Evolutionary conservation across 352 stramenopile species (phyloP).

Genomic region (Phytophthora gonapodyides): DNA sequence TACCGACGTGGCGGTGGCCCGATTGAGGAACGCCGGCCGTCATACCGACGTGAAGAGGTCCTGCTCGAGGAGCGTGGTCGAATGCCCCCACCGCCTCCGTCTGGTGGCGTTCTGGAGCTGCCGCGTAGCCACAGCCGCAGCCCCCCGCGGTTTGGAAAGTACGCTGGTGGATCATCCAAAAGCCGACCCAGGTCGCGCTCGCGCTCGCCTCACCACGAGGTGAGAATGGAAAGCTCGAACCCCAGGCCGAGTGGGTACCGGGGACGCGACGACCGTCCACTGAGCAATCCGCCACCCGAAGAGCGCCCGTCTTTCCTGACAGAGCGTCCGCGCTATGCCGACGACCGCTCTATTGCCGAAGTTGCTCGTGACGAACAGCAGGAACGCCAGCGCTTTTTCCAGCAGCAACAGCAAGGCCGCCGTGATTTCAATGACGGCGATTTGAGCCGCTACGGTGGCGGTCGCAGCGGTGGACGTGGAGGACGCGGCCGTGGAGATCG

Average conservation of each 20-base stretch:
- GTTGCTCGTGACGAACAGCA: conserved; percentile 55
- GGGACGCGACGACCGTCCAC: conserved; percentile 29
- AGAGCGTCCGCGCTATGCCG: conserved; percentile 36
- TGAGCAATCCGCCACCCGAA: conserved; percentile 30
- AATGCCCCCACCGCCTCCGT: conserved; percentile 17
- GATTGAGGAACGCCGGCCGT: conserved; percentile 25
- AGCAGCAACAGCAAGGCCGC: conserved; percentile 42
- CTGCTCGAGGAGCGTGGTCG: conserved; percentile 30
- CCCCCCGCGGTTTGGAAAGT: conserved; percentile 35
- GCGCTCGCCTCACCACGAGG: conserved; percentile 30
- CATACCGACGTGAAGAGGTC: conserved; percentile 27
- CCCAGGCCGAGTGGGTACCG: conserved; percentile 25
- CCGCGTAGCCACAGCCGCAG: conserved; percentile 37
- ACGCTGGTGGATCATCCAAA: conserved; percentile 20
- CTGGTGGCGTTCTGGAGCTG: conserved; percentile 24
- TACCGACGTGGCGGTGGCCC: conserved; percentile 26
- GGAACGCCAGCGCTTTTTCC: conserved; percentile 44
- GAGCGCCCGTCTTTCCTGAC: conserved; percentile 24
- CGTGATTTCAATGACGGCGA: conserved; percentile 36
- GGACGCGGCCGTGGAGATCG: conserved; percentile 23
- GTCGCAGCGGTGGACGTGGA: conserved; percentile 34
- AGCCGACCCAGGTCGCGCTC: conserved; percentile 30
- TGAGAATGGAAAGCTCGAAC: conserved; percentile 23
- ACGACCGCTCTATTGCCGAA: conserved; percentile 58
- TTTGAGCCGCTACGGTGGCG: conserved; percentile 41